Evolutionary conservation across 495 filamentous ascomycete genomes (phyloP).

Genomic region (Aspergillus haitiensis): DNA sequence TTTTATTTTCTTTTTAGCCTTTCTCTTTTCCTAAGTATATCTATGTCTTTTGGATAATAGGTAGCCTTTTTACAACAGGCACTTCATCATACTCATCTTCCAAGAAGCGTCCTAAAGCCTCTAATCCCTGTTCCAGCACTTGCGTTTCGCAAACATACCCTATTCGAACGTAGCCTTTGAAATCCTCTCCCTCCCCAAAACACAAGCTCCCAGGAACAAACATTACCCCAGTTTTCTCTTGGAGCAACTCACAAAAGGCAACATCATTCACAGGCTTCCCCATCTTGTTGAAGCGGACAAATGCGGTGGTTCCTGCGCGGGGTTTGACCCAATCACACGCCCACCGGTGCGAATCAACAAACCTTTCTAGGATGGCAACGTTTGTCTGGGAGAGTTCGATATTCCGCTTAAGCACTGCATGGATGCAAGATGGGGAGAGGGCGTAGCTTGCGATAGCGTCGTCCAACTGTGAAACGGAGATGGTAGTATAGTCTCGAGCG

Average conservation of each 20-base stretch:
- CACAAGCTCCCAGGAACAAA: constrained; percentile 73
- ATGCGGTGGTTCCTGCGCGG: constrained; percentile 78
- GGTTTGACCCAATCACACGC: constrained; percentile 74
- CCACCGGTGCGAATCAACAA: constrained; percentile 62
- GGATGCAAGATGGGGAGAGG: constrained; percentile 61
- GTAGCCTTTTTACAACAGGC: constrained; percentile 32
- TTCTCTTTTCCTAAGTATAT: not conserved
- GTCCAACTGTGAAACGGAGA: constrained; percentile 80
- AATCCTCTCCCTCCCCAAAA: constrained; percentile 71
- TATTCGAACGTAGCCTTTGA: constrained; percentile 75
- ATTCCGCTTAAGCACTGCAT: constrained; percentile 67
- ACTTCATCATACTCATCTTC: constrained; percentile 57
- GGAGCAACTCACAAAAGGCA: constrained; percentile 66
- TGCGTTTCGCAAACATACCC: constrained; percentile 75
- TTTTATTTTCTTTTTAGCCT: too few species aligned
- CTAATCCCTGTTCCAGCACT: constrained; percentile 66
- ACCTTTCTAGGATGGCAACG: constrained; percentile 63
- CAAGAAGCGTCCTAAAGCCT: constrained; percentile 63
- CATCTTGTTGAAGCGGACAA: constrained; percentile 65
- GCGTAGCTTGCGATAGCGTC: constrained; percentile 78
- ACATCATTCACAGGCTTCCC: constrained; percentile 71
- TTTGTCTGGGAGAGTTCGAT: constrained; percentile 70
- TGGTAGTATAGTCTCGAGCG: constrained; percentile 81
- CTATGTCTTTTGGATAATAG: constrained; percentile 17
- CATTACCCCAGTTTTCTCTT: constrained; percentile 74